phyloP scores from a whole-genome alignment of 2,329 filamentous ascomycete genomes.

The Xylariaceae sp. region DNA sequence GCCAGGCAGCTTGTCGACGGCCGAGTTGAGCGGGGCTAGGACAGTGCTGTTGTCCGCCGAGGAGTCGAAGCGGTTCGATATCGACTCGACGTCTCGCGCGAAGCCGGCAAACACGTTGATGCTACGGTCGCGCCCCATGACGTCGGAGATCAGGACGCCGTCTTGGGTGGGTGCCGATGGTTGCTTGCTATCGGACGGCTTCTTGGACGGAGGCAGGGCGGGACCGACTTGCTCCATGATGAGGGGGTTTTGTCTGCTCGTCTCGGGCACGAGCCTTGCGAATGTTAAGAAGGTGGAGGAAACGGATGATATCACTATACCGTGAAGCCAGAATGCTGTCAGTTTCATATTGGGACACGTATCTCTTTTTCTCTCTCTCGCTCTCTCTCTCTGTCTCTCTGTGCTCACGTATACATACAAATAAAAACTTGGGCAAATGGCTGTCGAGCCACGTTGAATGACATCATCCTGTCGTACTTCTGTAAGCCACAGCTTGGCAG shows the following conservation, averaged over 20 bases:
- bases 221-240: constrained; percentile 26
- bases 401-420: too few species aligned
- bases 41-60: constrained; percentile 68
- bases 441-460: too few species aligned
- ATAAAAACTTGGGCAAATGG: too few species aligned
- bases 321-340: constrained; percentile 11
- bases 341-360: constrained; percentile 19
- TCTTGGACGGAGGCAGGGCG: constrained; percentile 14
- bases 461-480: too few species aligned
- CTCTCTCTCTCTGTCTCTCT: not conserved
- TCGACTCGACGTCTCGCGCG: constrained; percentile 66
- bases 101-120: constrained; percentile 83
- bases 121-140: constrained; percentile 70
- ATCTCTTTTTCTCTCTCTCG: not conserved
- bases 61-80: constrained; percentile 65
- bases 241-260: constrained; percentile 27
- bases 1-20: constrained; percentile 67
- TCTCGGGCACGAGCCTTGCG: constrained; percentile 18
- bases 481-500: too few species aligned
- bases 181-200: constrained; percentile 5
- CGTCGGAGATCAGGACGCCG: constrained; percentile 70
- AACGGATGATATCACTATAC: constrained; percentile 17
- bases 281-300: constrained; percentile 19
- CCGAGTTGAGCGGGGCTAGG: constrained; percentile 79
- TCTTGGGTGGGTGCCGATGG: constrained; percentile 31